A percentile compares a stretch with the other conserved stretches of the same genome.
Evolutionary conservation across 352 stramenopile species (phyloP).

Genomic region (Pythium utonaiense): DNA sequence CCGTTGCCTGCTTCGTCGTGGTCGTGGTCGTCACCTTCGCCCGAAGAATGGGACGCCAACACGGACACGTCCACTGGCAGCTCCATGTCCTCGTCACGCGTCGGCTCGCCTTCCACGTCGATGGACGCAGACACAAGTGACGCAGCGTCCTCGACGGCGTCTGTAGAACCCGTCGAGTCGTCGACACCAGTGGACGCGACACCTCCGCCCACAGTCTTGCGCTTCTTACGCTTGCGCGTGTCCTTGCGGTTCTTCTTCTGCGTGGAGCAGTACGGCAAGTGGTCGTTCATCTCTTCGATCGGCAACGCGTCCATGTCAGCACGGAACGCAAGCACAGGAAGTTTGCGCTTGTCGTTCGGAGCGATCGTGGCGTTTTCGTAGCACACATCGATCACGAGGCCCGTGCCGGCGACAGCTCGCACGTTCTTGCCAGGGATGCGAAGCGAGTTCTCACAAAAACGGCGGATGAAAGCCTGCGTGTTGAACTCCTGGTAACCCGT

Average conservation of each 20-base stretch:
- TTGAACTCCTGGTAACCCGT: conserved; percentile 88
- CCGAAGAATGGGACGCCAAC: conserved; percentile 28
- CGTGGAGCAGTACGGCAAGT: conserved; percentile 76
- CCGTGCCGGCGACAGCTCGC: conserved; percentile 73
- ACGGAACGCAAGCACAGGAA: conserved; percentile 89
- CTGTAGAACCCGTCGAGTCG: background rate
- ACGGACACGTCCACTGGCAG: conserved; percentile 11
- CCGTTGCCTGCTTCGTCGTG: conserved; percentile 22
- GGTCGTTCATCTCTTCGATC: conserved; percentile 84
- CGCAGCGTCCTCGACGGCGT: background rate
- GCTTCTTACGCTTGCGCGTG: conserved; percentile 59
- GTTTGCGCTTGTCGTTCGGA: conserved; percentile 44
- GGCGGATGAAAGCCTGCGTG: conserved; percentile 84
- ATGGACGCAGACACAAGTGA: background rate
- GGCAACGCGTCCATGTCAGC: conserved; percentile 96
- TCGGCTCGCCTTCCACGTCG: background rate
- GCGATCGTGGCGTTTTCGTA: conserved; percentile 55
- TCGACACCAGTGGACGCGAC: background rate
- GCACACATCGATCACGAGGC: conserved; percentile 90
- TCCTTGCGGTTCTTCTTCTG: conserved; percentile 58
- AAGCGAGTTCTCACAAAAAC: conserved; percentile 80
- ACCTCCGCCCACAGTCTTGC: conserved; percentile 27
- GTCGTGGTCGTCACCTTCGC: conserved; percentile 39
- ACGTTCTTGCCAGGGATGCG: conserved; percentile 74
- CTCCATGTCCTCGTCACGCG: conserved; percentile 31